Conservation (phyloP, 2,329 filamentous ascomycete genomes). For the Falciphora oryzae region DNA sequence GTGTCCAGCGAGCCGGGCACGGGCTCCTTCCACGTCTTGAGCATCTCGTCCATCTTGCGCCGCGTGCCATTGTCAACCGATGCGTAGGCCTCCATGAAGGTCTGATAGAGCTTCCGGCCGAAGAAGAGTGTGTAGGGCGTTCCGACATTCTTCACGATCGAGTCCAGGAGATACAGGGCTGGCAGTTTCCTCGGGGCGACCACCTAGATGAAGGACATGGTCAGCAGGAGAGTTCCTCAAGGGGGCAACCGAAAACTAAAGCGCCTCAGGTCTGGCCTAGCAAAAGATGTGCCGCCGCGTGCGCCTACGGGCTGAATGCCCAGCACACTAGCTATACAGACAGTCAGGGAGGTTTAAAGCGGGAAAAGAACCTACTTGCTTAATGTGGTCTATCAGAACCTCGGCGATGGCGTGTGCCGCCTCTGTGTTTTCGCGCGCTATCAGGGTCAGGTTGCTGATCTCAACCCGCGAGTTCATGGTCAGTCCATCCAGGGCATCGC, state of each 20-base stretch:
- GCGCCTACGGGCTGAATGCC: background rate
- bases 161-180: slow-evolving; percentile 96
- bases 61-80: slow-evolving; percentile 78
- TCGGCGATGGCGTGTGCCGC: slow-evolving; percentile 90
- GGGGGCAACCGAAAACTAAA: background rate
- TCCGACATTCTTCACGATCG: slow-evolving; percentile 96
- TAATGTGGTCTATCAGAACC: slow-evolving; percentile 87
- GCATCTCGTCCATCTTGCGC: slow-evolving; percentile 92
- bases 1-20: slow-evolving; percentile 89
- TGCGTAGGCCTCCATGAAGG: slow-evolving; percentile 94
- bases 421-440: slow-evolving; percentile 95
- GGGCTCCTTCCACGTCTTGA: slow-evolving; percentile 96
- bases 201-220: slow-evolving; percentile 48
- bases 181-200: slow-evolving; percentile 85
- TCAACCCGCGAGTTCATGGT: slow-evolving; percentile 88
- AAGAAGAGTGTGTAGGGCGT: slow-evolving; percentile 96
- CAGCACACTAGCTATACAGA: background rate
- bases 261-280: too few relatives aligned
- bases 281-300: background rate
- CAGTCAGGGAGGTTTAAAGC: too few relatives aligned
- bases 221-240: background rate
- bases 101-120: slow-evolving; percentile 83
- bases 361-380: slow-evolving; percentile 62
- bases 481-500: slow-evolving; percentile 85
- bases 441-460: slow-evolving; percentile 95